phyloP scores from a whole-genome alignment of 2,329 filamentous ascomycete genomes.

The Pestalotiopsis sp. region DNA sequence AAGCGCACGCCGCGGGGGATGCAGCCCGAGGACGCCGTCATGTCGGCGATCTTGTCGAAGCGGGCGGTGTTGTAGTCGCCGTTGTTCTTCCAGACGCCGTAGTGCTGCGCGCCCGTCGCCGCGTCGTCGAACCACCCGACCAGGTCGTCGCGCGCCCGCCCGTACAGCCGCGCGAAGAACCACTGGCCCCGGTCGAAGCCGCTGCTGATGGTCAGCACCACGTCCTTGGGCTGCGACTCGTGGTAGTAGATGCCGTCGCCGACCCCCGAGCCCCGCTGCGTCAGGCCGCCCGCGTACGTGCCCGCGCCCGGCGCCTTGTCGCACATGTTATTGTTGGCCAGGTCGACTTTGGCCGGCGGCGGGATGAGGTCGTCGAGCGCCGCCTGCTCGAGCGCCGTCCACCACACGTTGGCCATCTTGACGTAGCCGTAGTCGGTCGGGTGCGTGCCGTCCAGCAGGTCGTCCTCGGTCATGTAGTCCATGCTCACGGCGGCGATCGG shows the following conservation, averaged over 20 bases:
- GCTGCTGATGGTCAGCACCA: conserved; percentile 18
- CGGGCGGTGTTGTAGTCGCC: background rate
- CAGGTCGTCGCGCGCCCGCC: conserved; percentile 19
- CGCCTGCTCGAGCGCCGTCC: conserved; percentile 8
- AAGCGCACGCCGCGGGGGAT: conserved; percentile 14
- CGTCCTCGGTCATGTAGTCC: conserved; percentile 11
- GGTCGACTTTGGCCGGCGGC: conserved; percentile 8
- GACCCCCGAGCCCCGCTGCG: conserved; percentile 28
- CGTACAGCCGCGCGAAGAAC: conserved; percentile 22
- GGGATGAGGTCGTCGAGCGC: conserved; percentile 12
- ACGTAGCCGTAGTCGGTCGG: conserved; percentile 20
- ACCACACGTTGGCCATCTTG: conserved; percentile 24
- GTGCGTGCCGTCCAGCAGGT: conserved; percentile 20
- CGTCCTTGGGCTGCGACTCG: conserved; percentile 16
- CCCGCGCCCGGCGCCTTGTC: conserved; percentile 24
- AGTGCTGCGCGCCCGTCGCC: conserved; percentile 22
- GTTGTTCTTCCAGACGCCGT: conserved; percentile 11
- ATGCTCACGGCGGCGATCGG: conserved; percentile 7
- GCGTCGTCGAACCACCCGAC: conserved; percentile 27
- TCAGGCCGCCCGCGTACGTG: conserved; percentile 22
- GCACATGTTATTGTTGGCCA: conserved; percentile 13
- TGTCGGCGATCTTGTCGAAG: conserved; percentile 19
- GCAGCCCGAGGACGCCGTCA: conserved; percentile 7
- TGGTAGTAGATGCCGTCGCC: conserved; percentile 32
- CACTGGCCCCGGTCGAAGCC: conserved; percentile 25